Conservation (phyloP, 306 rosid species). For the Rubus idaeus region DNA sequence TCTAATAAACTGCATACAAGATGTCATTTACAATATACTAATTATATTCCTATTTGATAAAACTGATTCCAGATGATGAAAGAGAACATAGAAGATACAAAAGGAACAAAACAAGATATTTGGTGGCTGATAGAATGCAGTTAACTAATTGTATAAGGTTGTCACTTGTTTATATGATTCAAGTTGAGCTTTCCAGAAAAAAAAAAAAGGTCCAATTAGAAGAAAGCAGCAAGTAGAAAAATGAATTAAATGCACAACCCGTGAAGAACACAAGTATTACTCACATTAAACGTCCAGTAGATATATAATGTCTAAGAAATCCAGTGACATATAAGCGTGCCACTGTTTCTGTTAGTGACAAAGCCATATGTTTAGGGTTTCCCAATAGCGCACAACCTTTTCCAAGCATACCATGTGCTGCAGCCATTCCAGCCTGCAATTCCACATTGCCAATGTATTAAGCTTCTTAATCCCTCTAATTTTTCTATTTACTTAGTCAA, state of each 20-base stretch:
- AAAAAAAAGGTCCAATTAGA: too few relatives aligned
- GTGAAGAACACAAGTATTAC: constrained; percentile 26
- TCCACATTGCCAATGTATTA: too few relatives aligned
- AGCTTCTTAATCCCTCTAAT: too few relatives aligned
- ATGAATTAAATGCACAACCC: too few relatives aligned
- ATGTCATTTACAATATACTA: constrained; percentile 4
- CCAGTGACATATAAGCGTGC: constrained; percentile 67
- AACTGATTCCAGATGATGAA: background rate
- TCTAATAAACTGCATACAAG: constrained; percentile 55
- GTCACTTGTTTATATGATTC: too few relatives aligned
- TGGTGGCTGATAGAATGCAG: too few relatives aligned
- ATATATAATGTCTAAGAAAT: constrained; percentile 53
- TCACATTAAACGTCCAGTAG: constrained; percentile 74
- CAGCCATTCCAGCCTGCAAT: constrained; percentile 78
- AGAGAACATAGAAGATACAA: background rate
- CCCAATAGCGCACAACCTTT: constrained; percentile 43
- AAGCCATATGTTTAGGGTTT: constrained; percentile 85
- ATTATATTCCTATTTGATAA: background rate
- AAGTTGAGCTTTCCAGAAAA: too few relatives aligned
- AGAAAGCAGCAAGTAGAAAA: too few relatives aligned
- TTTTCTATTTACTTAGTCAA: too few relatives aligned
- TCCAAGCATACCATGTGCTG: constrained; percentile 73
- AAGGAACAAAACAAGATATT: background rate
- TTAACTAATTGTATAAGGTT: background rate
- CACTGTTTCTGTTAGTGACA: constrained; percentile 66